Conservation (phyloP, 768 basidiomycete species). For the Podaxis sp. region DNA sequence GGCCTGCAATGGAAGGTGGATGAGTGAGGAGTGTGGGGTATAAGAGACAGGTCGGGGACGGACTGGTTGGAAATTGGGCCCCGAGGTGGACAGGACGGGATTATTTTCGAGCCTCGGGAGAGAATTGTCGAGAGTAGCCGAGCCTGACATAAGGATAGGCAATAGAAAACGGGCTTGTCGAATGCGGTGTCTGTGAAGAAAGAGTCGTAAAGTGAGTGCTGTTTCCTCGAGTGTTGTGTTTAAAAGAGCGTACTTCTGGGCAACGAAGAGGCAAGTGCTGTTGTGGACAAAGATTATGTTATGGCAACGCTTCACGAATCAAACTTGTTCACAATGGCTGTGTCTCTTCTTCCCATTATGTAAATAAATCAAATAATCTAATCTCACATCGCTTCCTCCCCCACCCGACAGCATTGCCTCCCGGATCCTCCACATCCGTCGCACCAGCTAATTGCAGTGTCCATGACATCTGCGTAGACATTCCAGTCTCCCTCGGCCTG, state of each 20-base stretch:
- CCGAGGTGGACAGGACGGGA: background rate
- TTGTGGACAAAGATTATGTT: background rate
- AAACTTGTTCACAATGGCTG: background rate
- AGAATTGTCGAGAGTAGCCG: background rate
- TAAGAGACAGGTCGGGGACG: background rate
- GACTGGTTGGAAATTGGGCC: background rate
- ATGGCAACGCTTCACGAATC: background rate
- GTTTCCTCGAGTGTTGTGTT: background rate
- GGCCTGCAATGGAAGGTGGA: background rate
- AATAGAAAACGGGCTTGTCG: no score
- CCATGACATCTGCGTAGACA: background rate
- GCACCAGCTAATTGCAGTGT: background rate
- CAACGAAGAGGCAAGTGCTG: background rate
- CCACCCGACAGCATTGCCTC: background rate
- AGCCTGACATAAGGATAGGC: background rate
- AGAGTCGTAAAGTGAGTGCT: background rate
- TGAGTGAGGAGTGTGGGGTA: background rate
- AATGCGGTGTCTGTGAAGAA: background rate
- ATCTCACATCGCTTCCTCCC: background rate
- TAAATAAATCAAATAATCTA: background rate
- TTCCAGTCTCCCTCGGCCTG: background rate
- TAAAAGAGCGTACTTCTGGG: background rate
- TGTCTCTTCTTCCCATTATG: background rate
- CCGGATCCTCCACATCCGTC: background rate
- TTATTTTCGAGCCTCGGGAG: background rate